phyloP scores from a whole-genome alignment of 495 filamentous ascomycete genomes.

The Xylaria venustula region DNA sequence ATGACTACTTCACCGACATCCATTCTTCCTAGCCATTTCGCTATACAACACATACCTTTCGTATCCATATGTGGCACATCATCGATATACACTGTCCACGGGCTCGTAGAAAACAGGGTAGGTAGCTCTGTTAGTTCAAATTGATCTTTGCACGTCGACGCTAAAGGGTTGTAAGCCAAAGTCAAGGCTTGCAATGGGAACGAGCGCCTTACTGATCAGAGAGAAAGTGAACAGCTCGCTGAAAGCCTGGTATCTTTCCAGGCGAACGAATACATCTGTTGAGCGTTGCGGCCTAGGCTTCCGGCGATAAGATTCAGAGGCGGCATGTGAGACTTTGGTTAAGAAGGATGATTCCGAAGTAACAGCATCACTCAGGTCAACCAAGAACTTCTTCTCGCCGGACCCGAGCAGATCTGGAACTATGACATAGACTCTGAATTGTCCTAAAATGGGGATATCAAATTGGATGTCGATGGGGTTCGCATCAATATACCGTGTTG shows the following conservation, averaged over 20 bases:
- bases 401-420: constrained; percentile 54
- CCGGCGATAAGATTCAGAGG: constrained; percentile 52
- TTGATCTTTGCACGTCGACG: constrained; percentile 52
- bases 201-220: constrained; percentile 41
- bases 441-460: constrained; percentile 67
- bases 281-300: constrained; percentile 47
- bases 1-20: constrained; percentile 51
- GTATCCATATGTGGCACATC: constrained; percentile 50
- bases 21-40: constrained; percentile 63
- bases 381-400: constrained; percentile 45
- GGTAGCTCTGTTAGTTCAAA: constrained; percentile 65
- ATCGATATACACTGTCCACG: constrained; percentile 71
- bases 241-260: constrained; percentile 59
- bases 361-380: constrained; percentile 48
- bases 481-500: constrained; percentile 65
- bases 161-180: constrained; percentile 32
- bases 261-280: constrained; percentile 58
- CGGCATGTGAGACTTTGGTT: constrained; percentile 44
- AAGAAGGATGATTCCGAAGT: constrained; percentile 43
- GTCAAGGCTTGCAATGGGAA: not conserved
- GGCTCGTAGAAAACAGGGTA: constrained; percentile 51
- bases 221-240: constrained; percentile 60
- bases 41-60: constrained; percentile 49
- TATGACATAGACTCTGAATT: constrained; percentile 68
- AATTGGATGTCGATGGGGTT: constrained; percentile 72